Evolutionary conservation across 495 filamentous ascomycete genomes (phyloP).

Genomic region (Aspergillus funiculosus): DNA sequence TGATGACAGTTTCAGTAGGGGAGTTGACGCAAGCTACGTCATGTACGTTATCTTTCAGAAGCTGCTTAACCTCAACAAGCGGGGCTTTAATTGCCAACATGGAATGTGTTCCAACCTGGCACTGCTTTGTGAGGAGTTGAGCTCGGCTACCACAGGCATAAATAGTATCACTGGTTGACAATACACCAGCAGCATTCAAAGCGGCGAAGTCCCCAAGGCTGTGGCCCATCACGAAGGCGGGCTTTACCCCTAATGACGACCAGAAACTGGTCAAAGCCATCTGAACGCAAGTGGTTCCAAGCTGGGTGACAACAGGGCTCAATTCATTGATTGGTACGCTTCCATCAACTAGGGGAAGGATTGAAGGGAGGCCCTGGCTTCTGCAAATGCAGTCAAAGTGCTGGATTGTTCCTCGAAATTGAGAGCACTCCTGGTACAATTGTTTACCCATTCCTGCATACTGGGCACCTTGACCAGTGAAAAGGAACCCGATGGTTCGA

Average conservation of each 20-base stretch:
- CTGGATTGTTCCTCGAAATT: slow-evolving; percentile 66
- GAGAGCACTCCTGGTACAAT: slow-evolving; percentile 55
- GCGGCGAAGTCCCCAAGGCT: slow-evolving; percentile 75
- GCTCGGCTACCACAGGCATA: slow-evolving; percentile 70
- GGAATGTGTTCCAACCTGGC: slow-evolving; percentile 60
- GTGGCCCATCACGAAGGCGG: slow-evolving; percentile 76
- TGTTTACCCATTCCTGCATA: slow-evolving; percentile 66
- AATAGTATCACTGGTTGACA: slow-evolving; percentile 67
- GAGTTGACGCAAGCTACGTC: slow-evolving; percentile 49
- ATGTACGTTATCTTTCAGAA: slow-evolving; percentile 22
- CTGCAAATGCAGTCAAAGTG: slow-evolving; percentile 63
- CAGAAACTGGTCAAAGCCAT: slow-evolving; percentile 81
- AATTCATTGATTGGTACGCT: slow-evolving; percentile 45
- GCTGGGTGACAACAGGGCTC: slow-evolving; percentile 70
- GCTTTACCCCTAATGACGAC: slow-evolving; percentile 70
- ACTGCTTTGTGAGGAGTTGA: slow-evolving; percentile 63
- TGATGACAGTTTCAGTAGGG: slow-evolving; percentile 40
- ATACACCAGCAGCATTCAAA: slow-evolving; percentile 67
- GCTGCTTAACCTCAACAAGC: slow-evolving; percentile 23
- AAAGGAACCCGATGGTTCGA: slow-evolving; percentile 46
- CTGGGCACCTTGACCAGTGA: slow-evolving; percentile 53
- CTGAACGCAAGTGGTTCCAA: slow-evolving; percentile 72
- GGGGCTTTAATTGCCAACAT: slow-evolving; percentile 45
- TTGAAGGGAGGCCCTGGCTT: slow-evolving; percentile 61
- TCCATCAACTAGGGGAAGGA: slow-evolving; percentile 59